phyloP scores from a whole-genome alignment of 169 alveolate genomes.

The Babesia gibsoni region DNA sequence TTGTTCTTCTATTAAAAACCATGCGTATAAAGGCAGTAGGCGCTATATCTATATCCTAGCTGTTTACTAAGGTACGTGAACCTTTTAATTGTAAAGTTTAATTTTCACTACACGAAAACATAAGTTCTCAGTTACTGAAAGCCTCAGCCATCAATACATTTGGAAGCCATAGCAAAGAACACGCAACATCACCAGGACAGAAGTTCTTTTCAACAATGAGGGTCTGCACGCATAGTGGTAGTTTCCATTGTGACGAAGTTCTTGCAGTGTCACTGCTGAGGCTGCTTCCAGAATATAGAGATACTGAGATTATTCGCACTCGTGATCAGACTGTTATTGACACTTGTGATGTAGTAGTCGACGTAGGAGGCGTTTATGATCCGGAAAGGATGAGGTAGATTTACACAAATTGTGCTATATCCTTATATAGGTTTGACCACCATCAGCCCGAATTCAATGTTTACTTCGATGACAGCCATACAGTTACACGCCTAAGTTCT shows the following conservation, averaged over 20 bases:
- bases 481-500: conserved; percentile 80
- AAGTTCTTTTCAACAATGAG: conserved; percentile 7
- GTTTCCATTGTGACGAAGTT: conserved; percentile 76
- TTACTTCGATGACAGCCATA: conserved; percentile 62
- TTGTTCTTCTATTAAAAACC: too few relatives aligned
- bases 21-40: not conserved
- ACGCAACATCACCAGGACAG: too few relatives aligned
- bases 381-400: conserved; percentile 47
- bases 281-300: conserved; percentile 74
- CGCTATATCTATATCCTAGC: not conserved
- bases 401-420: conserved; percentile 9
- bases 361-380: conserved; percentile 88
- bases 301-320: conserved; percentile 80
- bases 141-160: too few relatives aligned
- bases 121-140: too few relatives aligned
- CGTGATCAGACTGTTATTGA: conserved; percentile 81
- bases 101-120: too few relatives aligned
- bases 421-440: conserved; percentile 83
- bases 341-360: conserved; percentile 84
- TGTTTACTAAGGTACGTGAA: conserved; percentile 13
- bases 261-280: conserved; percentile 74
- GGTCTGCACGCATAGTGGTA: conserved; percentile 75
- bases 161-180: too few relatives aligned
- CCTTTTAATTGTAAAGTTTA: too few relatives aligned
- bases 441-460: conserved; percentile 85